phyloP scores from a whole-genome alignment of 2,329 filamentous ascomycete genomes.

The Clonostachys sp. region DNA sequence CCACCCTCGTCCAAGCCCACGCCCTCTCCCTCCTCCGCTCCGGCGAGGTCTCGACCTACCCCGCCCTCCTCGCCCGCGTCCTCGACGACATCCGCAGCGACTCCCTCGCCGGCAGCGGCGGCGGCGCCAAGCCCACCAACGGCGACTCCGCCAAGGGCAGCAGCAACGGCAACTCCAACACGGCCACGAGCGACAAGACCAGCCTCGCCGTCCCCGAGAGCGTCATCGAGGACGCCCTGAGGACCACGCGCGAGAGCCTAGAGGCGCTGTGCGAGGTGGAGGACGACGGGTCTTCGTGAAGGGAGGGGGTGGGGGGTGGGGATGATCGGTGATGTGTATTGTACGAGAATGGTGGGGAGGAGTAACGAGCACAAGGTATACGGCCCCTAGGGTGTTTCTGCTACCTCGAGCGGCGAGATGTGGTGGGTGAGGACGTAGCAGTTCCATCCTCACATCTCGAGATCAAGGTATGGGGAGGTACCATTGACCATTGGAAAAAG shows the following conservation, averaged over 20 bases:
- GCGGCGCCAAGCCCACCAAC: constrained; percentile 13
- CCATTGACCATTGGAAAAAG: no score
- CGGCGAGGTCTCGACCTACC: constrained; percentile 55
- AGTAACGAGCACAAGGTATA: not conserved
- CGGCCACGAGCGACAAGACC: constrained; percentile 9
- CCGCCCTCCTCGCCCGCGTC: constrained; percentile 54
- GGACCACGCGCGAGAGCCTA: constrained; percentile 52
- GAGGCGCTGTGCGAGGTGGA: constrained; percentile 41
- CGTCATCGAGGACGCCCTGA: constrained; percentile 60
- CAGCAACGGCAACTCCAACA: constrained; percentile 16
- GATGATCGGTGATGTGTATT: not conserved
- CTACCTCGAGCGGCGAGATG: not conserved
- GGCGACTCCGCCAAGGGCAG: constrained; percentile 12
- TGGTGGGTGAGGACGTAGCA: not conserved
- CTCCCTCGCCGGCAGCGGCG: constrained; percentile 14
- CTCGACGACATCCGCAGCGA: constrained; percentile 57
- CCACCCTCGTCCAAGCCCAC: constrained; percentile 53
- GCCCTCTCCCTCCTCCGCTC: constrained; percentile 56
- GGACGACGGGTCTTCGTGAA: constrained; percentile 10
- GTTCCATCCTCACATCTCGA: not conserved
- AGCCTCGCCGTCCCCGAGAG: constrained; percentile 52
- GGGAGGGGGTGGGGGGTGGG: not conserved
- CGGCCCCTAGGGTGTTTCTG: not conserved
- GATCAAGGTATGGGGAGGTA: no score
- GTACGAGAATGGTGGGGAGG: not conserved